Evolutionary conservation across 1,139 yeast species (phyloP).

Genomic region (Candida tropicalis): DNA sequence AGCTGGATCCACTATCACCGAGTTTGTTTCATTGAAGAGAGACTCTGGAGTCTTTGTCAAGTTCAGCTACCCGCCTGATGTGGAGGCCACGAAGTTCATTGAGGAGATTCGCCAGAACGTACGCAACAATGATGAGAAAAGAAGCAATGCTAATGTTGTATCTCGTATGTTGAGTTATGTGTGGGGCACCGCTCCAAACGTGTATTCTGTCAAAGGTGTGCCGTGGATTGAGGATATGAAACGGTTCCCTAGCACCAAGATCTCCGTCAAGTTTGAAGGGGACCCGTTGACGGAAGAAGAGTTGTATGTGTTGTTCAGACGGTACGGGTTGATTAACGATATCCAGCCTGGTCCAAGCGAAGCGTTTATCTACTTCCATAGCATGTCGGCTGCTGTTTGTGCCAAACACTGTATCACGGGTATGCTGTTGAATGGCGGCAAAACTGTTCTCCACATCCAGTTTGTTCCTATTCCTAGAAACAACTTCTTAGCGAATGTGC

Average conservation of each 20-base stretch:
- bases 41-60: conserved; percentile 96
- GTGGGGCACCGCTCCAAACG: conserved; percentile 40
- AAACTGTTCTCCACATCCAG: conserved; percentile 70
- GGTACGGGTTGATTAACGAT: conserved; percentile 84
- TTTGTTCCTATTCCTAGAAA: conserved; percentile 60
- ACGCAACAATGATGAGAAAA: conserved; percentile 26
- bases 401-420: conserved; percentile 95
- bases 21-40: conserved; percentile 66
- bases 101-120: conserved; percentile 54
- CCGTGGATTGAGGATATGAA: conserved; percentile 97
- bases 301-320: conserved; percentile 75
- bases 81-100: conserved; percentile 53
- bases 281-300: conserved; percentile 78
- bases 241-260: conserved; percentile 64
- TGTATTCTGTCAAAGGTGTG: conserved; percentile 78
- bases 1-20: conserved; percentile 28
- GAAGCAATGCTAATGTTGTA: conserved; percentile 30
- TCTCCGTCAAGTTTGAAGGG: conserved; percentile 77
- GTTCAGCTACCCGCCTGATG: conserved; percentile 58
- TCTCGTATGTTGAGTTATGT: conserved; percentile 20
- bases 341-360: conserved; percentile 38
- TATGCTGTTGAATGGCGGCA: conserved; percentile 50
- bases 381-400: conserved; percentile 70
- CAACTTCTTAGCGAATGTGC: conserved; percentile 54
- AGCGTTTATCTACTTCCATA: conserved; percentile 56